These are phyloP conservation scores for Pelargonium fulgidum DNA, from an alignment of 441 rosid species.

Conservation along the genomic window DNA sequence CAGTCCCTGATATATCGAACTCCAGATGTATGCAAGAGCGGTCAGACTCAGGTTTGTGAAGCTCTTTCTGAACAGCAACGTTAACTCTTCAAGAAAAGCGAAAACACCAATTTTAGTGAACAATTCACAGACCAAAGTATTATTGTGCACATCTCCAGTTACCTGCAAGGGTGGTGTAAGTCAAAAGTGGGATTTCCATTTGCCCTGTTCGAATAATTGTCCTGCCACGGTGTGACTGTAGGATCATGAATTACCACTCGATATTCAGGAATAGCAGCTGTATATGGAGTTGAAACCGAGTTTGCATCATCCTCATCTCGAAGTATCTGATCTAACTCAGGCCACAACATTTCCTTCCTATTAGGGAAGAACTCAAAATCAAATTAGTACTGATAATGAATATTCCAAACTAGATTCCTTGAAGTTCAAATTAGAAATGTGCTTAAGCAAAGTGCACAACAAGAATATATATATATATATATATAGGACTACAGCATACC, in stretches of 20 bases:
- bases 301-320: conserved; percentile 67
- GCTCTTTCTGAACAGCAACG: conserved; percentile 73
- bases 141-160: neutral
- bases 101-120: conserved; percentile 15
- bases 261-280: conserved; percentile 57
- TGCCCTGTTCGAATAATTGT: conserved; percentile 33
- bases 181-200: conserved; percentile 64
- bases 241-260: conserved; percentile 66
- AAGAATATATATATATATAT: too few species aligned
- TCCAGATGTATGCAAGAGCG: conserved; percentile 93
- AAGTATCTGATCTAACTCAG: conserved; percentile 70
- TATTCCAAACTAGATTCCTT: too few species aligned
- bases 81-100: conserved; percentile 44
- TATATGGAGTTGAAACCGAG: conserved; percentile 60
- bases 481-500: conserved; percentile 35
- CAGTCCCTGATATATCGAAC: conserved; percentile 65
- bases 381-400: neutral
- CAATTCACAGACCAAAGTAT: neutral
- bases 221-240: conserved; percentile 25
- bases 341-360: conserved; percentile 81
- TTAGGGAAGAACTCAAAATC: neutral
- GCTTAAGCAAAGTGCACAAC: too few species aligned
- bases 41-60: conserved; percentile 81
- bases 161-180: conserved; percentile 89
- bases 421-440: too few species aligned